Percentiles rank a stretch among this genome's conserved stretches.
These are phyloP conservation scores for Neostapfia colusana DNA, from an alignment of 176 grass and related monocot species.

Conservation along the genomic window DNA sequence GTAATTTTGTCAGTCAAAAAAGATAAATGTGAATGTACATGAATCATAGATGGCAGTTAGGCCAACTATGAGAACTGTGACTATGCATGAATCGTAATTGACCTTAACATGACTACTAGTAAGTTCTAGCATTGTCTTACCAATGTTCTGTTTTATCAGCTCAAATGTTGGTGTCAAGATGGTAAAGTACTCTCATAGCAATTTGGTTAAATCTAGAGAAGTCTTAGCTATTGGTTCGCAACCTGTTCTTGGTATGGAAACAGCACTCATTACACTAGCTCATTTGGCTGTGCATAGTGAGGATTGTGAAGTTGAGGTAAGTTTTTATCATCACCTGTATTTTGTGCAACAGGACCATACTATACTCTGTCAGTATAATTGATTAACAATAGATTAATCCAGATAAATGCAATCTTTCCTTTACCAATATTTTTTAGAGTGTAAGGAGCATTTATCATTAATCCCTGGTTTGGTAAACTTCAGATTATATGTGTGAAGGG, in stretches of 20 bases:
- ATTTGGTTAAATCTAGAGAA: conserved; percentile 64
- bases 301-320: conserved; percentile 87
- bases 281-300: conserved; percentile 81
- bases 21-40: conserved; percentile 5
- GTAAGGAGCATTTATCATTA: background rate
- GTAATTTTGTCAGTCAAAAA: background rate
- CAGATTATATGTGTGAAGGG: background rate
- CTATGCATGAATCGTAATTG: conserved; percentile 23
- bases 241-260: conserved; percentile 58
- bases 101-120: conserved; percentile 1
- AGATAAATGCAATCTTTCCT: background rate
- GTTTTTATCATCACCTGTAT: conserved; percentile 28
- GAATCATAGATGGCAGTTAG: conserved; percentile 33
- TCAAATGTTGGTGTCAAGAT: conserved; percentile 79
- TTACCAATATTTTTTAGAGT: background rate
- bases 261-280: conserved; percentile 73
- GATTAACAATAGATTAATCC: background rate
- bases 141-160: conserved; percentile 43
- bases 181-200: conserved; percentile 60
- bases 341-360: conserved; percentile 14
- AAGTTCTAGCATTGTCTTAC: conserved; percentile 15
- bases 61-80: background rate
- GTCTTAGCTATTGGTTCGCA: conserved; percentile 64
- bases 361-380: conserved; percentile 6
- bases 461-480: conserved; percentile 12